A percentile compares a stretch with the other conserved stretches of the same genome.
Evolutionary conservation across 768 basidiomycete species (phyloP).

Genomic region (Russula sp.): DNA sequence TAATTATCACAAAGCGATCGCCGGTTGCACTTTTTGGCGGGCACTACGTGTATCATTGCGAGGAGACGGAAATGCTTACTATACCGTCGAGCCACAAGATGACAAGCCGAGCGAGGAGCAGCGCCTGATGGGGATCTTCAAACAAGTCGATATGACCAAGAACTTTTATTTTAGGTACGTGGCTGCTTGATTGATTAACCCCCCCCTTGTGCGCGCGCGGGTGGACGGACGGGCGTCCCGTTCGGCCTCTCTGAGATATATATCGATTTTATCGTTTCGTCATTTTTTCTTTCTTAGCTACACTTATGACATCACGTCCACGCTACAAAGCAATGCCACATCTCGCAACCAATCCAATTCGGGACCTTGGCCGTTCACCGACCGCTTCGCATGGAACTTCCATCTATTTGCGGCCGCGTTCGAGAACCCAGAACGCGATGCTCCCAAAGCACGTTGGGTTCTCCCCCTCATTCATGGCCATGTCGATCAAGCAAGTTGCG

Average conservation of each 20-base stretch:
- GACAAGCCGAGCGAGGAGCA: constrained; percentile 89
- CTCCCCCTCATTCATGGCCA: constrained; percentile 92
- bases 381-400: constrained; percentile 94
- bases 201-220: background rate
- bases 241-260: background rate
- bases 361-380: constrained; percentile 68
- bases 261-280: background rate
- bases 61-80: constrained; percentile 80
- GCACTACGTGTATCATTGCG: constrained; percentile 95
- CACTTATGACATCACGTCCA: constrained; percentile 96
- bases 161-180: constrained; percentile 95
- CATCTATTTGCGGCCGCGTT: constrained; percentile 78
- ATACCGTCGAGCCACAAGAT: constrained; percentile 76
- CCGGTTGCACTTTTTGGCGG: constrained; percentile 93
- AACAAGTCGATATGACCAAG: constrained; percentile 97
- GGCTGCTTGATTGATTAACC: too few relatives aligned
- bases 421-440: constrained; percentile 39
- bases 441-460: constrained; percentile 73
- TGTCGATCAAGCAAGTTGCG: constrained; percentile 97
- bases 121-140: constrained; percentile 84
- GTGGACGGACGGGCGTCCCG: too few relatives aligned
- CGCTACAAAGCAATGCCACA: constrained; percentile 87
- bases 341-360: constrained; percentile 44
- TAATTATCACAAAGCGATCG: constrained; percentile 84
- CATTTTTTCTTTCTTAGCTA: constrained; percentile 50